Evolutionary conservation across 208 protist genomes (phyloP), one percentile per base, ranked within the genome.

Genomic region (Leishmania mexicana): DNA sequence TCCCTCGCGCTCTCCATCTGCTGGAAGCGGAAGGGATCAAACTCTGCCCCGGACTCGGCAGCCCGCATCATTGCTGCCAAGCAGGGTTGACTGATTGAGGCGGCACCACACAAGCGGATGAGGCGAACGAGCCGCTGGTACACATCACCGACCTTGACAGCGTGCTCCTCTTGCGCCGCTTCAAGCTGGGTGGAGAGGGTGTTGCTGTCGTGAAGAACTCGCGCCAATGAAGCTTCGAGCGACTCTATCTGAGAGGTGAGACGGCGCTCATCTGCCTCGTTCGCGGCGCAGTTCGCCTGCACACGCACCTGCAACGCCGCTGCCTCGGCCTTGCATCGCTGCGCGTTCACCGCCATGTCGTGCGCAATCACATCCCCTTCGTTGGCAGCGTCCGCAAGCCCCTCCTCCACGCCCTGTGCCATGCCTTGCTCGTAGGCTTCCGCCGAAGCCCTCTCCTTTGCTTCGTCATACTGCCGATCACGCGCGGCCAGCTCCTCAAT

Each of bases 391-490:
- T 92, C 89, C 17, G 74, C 81, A 54, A 89, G 68, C 10, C 89
- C 92, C 71, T 95, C 92, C 78, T 93, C 88, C 17, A 88, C 80
- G 64, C 92, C 92, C 53, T 93, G 89, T 45, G 86, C 73, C 45
- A 86, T 84, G 4, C 92, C 92, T 35, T 91, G 90, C 76, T 93
- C 86, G 75, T 91, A 92, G 31, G 89, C 83, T 65, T 95, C 89
- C 4, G 81, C 79, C 11, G 88, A 78, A 58, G 89, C 79, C 42
- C 87, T 84, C 75, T 89, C 81, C 65, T 90, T 89, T 71, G 90
- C 89, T 24, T 84, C 81, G 72, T 88, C 83, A 81, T 93, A 94
- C 60, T 90, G 85, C 62, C 86, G 81, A 53, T 92, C 88, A 42
- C 88, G 86, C 65, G 82, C 54, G 35, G 86, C 80, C 24, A 95